phyloP scores from a whole-genome alignment of 2,329 filamentous ascomycete species.

The Fusarium sp. region DNA sequence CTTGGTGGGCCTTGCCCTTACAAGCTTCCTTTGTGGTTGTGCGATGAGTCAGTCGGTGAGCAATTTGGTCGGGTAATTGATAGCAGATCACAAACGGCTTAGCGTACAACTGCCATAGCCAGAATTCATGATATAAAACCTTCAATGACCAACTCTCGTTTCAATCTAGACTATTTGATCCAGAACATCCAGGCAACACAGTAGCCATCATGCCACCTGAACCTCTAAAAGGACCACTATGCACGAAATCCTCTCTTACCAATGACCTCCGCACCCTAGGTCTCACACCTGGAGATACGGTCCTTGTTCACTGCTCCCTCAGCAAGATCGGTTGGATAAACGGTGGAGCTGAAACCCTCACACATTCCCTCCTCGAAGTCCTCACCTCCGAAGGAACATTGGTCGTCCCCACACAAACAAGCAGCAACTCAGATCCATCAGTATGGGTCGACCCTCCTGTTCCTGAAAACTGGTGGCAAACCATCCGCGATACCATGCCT shows the following conservation, averaged over 20 bases:
- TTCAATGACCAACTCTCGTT: neutral
- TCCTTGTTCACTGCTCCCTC: constrained; percentile 6
- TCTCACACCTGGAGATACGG: neutral
- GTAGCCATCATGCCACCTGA: neutral
- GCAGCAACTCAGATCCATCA: constrained; percentile 11
- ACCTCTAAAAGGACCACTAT: neutral
- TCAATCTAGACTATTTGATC: neutral
- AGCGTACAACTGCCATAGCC: neutral
- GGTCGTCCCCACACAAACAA: neutral
- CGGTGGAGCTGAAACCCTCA: neutral
- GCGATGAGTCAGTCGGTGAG: neutral
- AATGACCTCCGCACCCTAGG: neutral
- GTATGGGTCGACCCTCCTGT: neutral
- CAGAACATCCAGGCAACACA: neutral
- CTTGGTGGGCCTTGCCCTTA: neutral
- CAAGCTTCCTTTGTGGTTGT: neutral
- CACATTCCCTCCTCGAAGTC: neutral
- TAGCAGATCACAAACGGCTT: neutral
- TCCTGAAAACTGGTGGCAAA: constrained; percentile 3
- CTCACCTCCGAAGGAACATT: neutral
- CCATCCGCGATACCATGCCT: neutral
- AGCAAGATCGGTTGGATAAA: constrained; percentile 5
- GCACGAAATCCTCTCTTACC: neutral
- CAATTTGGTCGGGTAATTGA: neutral
- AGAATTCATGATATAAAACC: neutral